Base-by-base conservation (phyloP, 805 yeast genomes). In the Ogataea siamensis region DNA sequence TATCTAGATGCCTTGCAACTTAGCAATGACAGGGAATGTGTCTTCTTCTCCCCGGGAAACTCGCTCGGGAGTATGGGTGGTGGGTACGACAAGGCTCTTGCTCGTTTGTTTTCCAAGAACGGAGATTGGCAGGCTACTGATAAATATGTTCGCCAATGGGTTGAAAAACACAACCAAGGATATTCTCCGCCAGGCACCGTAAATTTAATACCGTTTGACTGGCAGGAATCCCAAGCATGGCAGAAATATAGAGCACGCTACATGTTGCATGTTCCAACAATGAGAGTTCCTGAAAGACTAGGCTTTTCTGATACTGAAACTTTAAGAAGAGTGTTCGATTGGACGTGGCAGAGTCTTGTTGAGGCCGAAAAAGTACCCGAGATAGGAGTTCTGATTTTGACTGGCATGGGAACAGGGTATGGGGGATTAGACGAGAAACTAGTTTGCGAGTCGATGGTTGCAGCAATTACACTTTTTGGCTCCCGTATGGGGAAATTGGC, bases 21-120 rank as follows among this genome's bases (percentile, higher is more conserved):
- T n/a, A 10, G 4, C 15, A 21, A 6, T 10, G 7, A 15, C 12
- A 28, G 26, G 14, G 16, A 25, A 26, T 14, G 20, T 12, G 67
- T 51, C 2, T 59, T 74, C 12, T 65, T 74, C 2, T 71, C 78
- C 2, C 78, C 79, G 2, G 79, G 78, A 1, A 74, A 74, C 42
- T 67, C 75, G 2, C 58, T 66, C 36, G 78, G 78, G 4, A 67
- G 60, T 33, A 56, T 74, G 46, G 74, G 73, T 3, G 80, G 79
- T 2, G 79, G 79, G 1, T 70, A 73, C 49, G 79, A 74, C 49
- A 47, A 41, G 29, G 60, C 60, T 1, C 40, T 67, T n/a, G 64
- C 66, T 2, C 41, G 49, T 4, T 40, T 56, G 19, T 66, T 58
- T 39, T 23, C 41, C 8, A 30, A 43, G 14, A 39, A 28, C 14